phyloP scores from a whole-genome alignment of 106 monocot genomes.

The Amphibolis antarctica region DNA sequence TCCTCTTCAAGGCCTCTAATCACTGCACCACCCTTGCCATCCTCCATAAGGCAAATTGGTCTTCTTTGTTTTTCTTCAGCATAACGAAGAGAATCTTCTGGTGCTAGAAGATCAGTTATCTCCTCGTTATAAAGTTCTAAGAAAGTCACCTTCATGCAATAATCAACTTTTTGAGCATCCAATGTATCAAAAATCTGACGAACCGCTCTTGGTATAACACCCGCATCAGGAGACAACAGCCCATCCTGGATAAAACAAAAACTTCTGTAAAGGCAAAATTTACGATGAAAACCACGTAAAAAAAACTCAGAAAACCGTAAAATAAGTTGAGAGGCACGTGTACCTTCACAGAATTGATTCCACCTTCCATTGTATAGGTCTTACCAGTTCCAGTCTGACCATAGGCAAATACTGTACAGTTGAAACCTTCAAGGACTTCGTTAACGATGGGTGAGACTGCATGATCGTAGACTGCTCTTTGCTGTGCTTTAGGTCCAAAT shows the following conservation, averaged over 20 bases:
- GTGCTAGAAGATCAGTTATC: conserved; percentile 56
- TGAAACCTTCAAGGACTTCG: conserved; percentile 64
- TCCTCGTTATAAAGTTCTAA: conserved; percentile 83
- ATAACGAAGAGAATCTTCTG: conserved; percentile 35
- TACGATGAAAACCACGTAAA: neutral
- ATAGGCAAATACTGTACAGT: conserved; percentile 77
- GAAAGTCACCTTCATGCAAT: conserved; percentile 62
- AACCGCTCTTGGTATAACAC: conserved; percentile 68
- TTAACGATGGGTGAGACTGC: conserved; percentile 45
- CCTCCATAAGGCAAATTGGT: conserved; percentile 68
- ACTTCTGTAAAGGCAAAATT: neutral
- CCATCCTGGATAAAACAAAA: conserved; percentile 22
- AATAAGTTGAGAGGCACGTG: neutral
- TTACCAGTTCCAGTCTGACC: conserved; percentile 80
- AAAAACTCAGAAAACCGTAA: neutral
- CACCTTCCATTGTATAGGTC: conserved; percentile 77
- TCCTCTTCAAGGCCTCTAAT: conserved; percentile 69
- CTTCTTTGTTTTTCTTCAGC: conserved; percentile 42
- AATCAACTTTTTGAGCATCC: conserved; percentile 54
- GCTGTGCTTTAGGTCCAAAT: conserved; percentile 58
- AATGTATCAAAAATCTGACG: conserved; percentile 63
- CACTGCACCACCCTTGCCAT: conserved; percentile 81
- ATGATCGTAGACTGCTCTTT: conserved; percentile 49
- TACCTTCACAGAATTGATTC: conserved; percentile 41
- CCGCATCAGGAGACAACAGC: conserved; percentile 43